Evolutionary conservation across 805 yeast genomes (phyloP).

Genomic region (Cyberlindnera suaveolens): DNA sequence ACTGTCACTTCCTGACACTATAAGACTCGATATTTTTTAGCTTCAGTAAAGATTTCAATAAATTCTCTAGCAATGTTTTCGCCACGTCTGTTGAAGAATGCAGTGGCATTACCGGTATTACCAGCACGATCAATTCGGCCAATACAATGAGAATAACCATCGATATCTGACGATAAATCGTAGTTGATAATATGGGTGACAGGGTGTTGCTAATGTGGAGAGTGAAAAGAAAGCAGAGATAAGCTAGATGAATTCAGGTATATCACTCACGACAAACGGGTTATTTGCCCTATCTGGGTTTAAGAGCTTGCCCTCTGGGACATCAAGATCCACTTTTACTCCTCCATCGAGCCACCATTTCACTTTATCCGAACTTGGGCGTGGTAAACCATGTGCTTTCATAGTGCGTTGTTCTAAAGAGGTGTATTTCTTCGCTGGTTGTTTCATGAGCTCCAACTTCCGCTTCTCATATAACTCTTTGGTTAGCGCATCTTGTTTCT

Average conservation of each 20-base stretch:
- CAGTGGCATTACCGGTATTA: too few species aligned
- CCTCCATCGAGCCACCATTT: slow-evolving; percentile 95
- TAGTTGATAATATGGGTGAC: background rate
- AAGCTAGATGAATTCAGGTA: slow-evolving; percentile 18
- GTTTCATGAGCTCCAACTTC: slow-evolving; percentile 9
- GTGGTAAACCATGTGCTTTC: slow-evolving; percentile 52
- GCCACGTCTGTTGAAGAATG: too few species aligned
- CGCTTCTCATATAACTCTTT: slow-evolving; percentile 50
- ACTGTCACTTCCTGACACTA: too few species aligned
- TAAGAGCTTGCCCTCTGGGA: slow-evolving; percentile 33
- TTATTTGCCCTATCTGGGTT: slow-evolving; percentile 69
- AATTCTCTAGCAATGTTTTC: too few species aligned
- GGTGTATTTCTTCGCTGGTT: background rate
- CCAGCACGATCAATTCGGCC: too few species aligned
- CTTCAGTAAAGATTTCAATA: too few species aligned
- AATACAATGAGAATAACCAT: too few species aligned
- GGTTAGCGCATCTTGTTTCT: slow-evolving; percentile 41
- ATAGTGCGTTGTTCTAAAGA: background rate
- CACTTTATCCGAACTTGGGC: slow-evolving; percentile 75
- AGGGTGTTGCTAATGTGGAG: background rate
- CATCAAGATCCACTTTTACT: slow-evolving; percentile 46
- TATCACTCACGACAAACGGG: slow-evolving; percentile 56
- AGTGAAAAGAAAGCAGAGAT: background rate
- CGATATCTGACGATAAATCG: too few species aligned
- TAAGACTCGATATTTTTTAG: too few species aligned